A percentile compares a stretch with the other conserved stretches of the same genome.
Evolutionary conservation across 2,329 filamentous ascomycete genomes (phyloP).

Genomic region (Pezicula rhizophila): DNA sequence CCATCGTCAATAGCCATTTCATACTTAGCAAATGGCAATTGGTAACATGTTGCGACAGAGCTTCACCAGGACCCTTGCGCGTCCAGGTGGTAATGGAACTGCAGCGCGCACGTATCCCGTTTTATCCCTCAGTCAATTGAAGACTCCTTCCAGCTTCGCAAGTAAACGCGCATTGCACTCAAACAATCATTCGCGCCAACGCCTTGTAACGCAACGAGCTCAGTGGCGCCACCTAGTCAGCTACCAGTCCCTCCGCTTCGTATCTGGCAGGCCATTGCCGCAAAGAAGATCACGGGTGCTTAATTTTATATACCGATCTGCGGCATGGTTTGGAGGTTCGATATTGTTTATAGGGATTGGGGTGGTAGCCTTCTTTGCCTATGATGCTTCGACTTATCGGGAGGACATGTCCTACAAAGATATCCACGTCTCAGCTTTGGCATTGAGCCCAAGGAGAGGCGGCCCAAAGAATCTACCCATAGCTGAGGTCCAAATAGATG

Average conservation of each 20-base stretch:
- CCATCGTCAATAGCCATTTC: background rate
- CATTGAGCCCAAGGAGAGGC: constrained; percentile 72
- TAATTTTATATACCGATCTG: constrained; percentile 61
- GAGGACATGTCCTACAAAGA: constrained; percentile 62
- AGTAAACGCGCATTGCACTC: constrained; percentile 5
- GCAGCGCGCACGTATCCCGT: constrained; percentile 5
- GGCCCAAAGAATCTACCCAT: constrained; percentile 96
- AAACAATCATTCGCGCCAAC: background rate
- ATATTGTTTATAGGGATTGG: constrained; percentile 62
- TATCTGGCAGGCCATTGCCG: constrained; percentile 49
- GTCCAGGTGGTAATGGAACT: constrained; percentile 5
- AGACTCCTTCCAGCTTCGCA: background rate
- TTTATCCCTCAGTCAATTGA: constrained; percentile 1
- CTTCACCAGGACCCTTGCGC: constrained; percentile 14
- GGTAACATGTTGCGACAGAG: constrained; percentile 17
- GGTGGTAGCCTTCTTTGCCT: constrained; percentile 82
- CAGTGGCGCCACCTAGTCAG: constrained; percentile 10
- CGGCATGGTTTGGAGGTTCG: constrained; percentile 70
- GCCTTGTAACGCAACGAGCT: constrained; percentile 1
- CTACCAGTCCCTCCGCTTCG: constrained; percentile 13
- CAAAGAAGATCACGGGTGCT: constrained; percentile 41
- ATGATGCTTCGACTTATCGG: constrained; percentile 87
- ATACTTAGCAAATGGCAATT: constrained; percentile 7
- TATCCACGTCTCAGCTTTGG: constrained; percentile 76
- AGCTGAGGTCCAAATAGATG: constrained; percentile 79